Evolutionary conservation across 352 stramenopile species (phyloP).

Genomic region (Thalassiosira exigua): DNA sequence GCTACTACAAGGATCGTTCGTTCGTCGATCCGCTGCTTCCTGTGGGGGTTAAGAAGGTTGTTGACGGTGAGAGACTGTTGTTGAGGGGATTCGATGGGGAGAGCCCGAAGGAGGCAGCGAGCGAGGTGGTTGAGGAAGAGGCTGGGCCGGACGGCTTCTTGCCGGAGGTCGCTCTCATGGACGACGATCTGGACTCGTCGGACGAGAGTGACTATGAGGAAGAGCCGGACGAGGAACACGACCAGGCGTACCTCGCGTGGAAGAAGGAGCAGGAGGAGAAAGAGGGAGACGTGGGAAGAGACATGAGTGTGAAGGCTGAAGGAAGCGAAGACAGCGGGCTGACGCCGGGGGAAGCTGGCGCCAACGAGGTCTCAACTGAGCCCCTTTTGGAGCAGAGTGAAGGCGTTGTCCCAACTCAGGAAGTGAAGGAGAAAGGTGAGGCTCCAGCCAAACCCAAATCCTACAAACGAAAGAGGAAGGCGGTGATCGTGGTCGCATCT

Average conservation of each 20-base stretch:
- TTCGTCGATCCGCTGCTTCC: slow-evolving; percentile 80
- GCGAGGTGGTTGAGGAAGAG: slow-evolving; percentile 6
- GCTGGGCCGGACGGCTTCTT: slow-evolving; percentile 39
- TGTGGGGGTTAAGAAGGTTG: slow-evolving; percentile 5
- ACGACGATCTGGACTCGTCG: slow-evolving; percentile 42
- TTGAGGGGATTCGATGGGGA: slow-evolving; percentile 2
- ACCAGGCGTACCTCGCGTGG: slow-evolving; percentile 47
- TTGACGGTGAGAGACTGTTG: neutral
- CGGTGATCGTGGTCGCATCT: slow-evolving; percentile 72
- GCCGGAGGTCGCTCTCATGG: slow-evolving; percentile 32
- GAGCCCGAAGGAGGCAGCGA: slow-evolving; percentile 2
- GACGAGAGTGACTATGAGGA: slow-evolving; percentile 47
- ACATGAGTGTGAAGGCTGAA: neutral
- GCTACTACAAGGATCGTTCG: slow-evolving; percentile 72
- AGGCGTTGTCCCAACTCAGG: too few relatives aligned
- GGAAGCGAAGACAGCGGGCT: neutral
- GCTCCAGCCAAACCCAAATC: slow-evolving; percentile 32
- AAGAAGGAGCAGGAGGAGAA: slow-evolving; percentile 38
- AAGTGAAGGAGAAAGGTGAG: too few relatives aligned
- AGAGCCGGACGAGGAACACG: slow-evolving; percentile 54
- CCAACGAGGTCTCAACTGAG: neutral
- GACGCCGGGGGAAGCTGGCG: neutral
- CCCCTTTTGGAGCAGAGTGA: slow-evolving; percentile 14
- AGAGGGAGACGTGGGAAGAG: slow-evolving; percentile 11
- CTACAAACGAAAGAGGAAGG: slow-evolving; percentile 54